Conservation (phyloP, 2,329 filamentous ascomycete species). For the Fusarium illudens region DNA sequence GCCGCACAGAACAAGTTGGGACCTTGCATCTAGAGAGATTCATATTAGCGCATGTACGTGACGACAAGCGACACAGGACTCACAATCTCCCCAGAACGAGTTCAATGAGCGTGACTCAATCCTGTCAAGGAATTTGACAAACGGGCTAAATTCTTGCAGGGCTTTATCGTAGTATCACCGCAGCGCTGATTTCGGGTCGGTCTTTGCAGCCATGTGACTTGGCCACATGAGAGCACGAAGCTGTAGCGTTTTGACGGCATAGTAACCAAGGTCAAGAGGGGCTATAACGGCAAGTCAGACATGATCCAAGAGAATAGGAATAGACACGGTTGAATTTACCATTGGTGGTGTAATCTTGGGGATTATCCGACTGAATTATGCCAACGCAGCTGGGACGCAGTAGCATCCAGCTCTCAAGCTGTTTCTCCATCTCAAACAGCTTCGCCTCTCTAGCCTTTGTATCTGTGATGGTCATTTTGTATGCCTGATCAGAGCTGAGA, state of each 20-base stretch:
- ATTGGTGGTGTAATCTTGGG: slow-evolving; percentile 3
- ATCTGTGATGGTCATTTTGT: slow-evolving; percentile 8
- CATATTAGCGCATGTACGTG: background rate
- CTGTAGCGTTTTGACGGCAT: slow-evolving; percentile 45
- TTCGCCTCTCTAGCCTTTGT: background rate
- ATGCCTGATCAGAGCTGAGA: slow-evolving; percentile 8
- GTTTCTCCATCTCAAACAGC: slow-evolving; percentile 6
- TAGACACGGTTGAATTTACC: background rate
- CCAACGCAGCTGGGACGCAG: slow-evolving; percentile 5
- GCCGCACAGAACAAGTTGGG: slow-evolving; percentile 48
- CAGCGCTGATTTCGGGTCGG: slow-evolving; percentile 31
- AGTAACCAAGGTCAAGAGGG: slow-evolving; percentile 45
- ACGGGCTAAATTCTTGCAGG: slow-evolving; percentile 38
- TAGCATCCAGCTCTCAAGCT: slow-evolving; percentile 13
- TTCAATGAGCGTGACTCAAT: slow-evolving; percentile 10
- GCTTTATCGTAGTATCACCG: slow-evolving; percentile 34
- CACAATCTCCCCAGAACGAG: slow-evolving; percentile 19
- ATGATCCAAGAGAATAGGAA: background rate
- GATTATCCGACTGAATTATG: background rate
- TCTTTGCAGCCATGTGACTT: slow-evolving; percentile 46
- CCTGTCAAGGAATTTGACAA: slow-evolving; percentile 40
- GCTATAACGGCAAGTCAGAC: background rate
- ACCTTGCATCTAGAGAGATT: slow-evolving; percentile 32
- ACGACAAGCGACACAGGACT: background rate
- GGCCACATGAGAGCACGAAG: slow-evolving; percentile 50